Evolutionary conservation across 1,284 basidiomycete species (phyloP), one percentile per base, ranked within the genome.

Genomic region (Melanopsichium pennsylvanicum): DNA sequence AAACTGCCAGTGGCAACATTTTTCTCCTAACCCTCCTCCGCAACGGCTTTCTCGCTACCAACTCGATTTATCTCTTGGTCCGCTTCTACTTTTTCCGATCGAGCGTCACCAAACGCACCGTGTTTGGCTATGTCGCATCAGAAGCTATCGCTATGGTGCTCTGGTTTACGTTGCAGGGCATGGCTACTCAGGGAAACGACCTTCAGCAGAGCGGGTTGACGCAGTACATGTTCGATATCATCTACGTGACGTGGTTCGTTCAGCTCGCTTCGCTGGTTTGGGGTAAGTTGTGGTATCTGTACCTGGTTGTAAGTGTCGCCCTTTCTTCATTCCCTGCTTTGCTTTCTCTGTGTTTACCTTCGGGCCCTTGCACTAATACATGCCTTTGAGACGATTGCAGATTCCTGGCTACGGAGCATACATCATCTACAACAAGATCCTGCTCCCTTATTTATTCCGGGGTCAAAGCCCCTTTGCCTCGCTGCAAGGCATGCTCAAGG

Each of bases 171-270:
- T 57, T 82, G 21, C 44, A 70, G 40, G 48, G 49, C n/a, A 82
- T 82, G 81, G 80, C 78, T 1, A 42, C 42, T 5, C 42, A 63
- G 13, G 81, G 81, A 12, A 75, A 79, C 32, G 77, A 82, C 50
- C 61, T 82, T 2, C 50, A 62, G 39, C 75, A 64, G 52, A 57
- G 38, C 25, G 81, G 81, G 2, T 64, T 82, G n/a, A 79, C 81
- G 5, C 63, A 75, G n/a, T 81, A 82, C 72, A 78, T 82, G 74
- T 82, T 82, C 23, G 82, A 82, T 52, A 45, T 82, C 8, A 60
- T 82, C 52, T 82, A 82, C 48, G 70, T 82, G 9, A 82, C 81
- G 0, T 82, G 81, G 81, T 76, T 79, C 47, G 75, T 80, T 2
- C 81, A 82, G 42, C 46, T 81, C 33, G 46, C 64, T 19, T 75